A percentile compares a stretch with the other conserved stretches of the same genome.
Conservation (phyloP, 1,139 yeast species). For the Groenewaldozyma sp. region DNA sequence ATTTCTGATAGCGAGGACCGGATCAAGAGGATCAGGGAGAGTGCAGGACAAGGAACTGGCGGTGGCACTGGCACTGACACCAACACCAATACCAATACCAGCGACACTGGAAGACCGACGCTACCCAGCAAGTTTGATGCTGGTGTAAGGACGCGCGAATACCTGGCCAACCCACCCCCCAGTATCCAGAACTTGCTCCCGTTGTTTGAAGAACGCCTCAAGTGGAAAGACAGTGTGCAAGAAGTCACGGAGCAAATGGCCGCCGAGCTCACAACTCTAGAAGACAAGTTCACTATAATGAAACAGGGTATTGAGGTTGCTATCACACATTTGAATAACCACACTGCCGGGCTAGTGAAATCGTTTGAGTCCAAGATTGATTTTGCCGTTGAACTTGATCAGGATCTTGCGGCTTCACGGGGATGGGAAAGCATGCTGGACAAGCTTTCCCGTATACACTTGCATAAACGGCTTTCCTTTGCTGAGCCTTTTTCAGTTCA, state of each 20-base stretch:
- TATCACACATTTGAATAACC: slow-evolving; percentile 22
- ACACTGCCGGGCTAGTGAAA: slow-evolving; percentile 20
- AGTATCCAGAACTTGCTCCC: not conserved
- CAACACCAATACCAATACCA: too few relatives aligned
- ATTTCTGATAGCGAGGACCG: not conserved
- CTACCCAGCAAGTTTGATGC: not conserved
- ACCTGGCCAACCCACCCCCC: not conserved
- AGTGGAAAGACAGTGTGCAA: not conserved
- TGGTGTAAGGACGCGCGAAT: too few relatives aligned
- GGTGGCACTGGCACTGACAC: too few relatives aligned
- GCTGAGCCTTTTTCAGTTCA: not conserved
- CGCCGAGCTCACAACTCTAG: not conserved
- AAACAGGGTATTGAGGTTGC: slow-evolving; percentile 24
- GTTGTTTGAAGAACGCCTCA: not conserved
- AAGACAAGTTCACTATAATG: slow-evolving; percentile 17
- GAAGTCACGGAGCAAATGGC: not conserved
- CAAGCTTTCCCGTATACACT: slow-evolving; percentile 1
- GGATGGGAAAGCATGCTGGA: slow-evolving; percentile 13
- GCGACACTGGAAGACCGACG: too few relatives aligned
- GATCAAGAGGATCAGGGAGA: not conserved
- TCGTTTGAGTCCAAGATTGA: slow-evolving; percentile 20
- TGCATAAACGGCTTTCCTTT: too few relatives aligned
- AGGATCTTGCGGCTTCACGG: slow-evolving; percentile 17
- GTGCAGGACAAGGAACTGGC: not conserved
- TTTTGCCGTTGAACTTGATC: slow-evolving; percentile 19